Evolutionary conservation across 2,329 filamentous ascomycete species (phyloP).

Genomic region (Fusarium hostae): DNA sequence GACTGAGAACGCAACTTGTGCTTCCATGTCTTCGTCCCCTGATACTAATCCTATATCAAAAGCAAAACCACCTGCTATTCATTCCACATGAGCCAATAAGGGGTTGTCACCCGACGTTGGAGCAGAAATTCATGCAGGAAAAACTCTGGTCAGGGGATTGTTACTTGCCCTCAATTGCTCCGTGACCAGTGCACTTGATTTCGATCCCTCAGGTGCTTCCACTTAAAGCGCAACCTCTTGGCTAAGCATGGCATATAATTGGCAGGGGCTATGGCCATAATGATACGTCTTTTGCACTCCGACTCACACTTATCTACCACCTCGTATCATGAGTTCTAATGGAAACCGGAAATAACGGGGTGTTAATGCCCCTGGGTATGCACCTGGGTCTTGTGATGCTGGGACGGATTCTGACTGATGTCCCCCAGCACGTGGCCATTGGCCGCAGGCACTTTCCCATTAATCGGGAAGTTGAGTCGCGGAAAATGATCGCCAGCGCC

Average conservation of each 20-base stretch:
- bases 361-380: not conserved
- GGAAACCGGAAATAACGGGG: not conserved
- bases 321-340: not conserved
- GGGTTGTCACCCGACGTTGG: not conserved
- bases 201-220: not conserved
- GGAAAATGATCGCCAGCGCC: not conserved
- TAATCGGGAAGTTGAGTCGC: not conserved
- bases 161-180: not conserved
- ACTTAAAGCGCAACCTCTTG: not conserved
- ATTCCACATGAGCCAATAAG: constrained; percentile 5
- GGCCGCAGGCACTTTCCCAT: not conserved
- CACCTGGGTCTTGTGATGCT: not conserved
- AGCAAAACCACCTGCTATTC: not conserved
- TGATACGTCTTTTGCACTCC: not conserved
- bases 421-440: not conserved
- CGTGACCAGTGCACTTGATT: not conserved
- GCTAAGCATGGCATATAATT: not conserved
- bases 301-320: not conserved
- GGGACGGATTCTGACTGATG: not conserved
- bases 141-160: not conserved
- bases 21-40: not conserved
- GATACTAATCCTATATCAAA: not conserved
- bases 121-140: not conserved
- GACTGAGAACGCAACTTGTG: not conserved
- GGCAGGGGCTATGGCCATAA: not conserved